A percentile compares a stretch with the other conserved stretches of the same genome.
These are phyloP conservation scores for Penicillium sclerotiorum DNA, from an alignment of 2,329 filamentous ascomycete genomes.

Conservation along the genomic window DNA sequence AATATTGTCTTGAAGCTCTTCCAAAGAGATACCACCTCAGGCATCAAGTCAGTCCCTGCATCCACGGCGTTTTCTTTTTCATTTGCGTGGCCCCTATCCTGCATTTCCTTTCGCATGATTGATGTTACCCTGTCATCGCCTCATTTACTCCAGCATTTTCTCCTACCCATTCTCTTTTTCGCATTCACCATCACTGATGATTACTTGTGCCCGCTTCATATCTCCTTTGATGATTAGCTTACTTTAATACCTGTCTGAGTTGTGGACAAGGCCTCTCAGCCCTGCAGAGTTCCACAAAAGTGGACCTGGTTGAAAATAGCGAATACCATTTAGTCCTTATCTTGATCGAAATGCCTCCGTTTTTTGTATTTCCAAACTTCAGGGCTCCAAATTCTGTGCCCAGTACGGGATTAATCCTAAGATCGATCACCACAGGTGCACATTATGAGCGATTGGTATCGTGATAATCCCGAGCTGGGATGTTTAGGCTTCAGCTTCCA, in stretches of 20 bases:
- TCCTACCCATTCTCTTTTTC: conserved; percentile 7
- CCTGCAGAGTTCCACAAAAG: too few relatives aligned
- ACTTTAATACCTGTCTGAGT: background rate
- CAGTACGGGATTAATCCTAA: too few relatives aligned
- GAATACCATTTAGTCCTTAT: too few relatives aligned
- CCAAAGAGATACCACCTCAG: background rate
- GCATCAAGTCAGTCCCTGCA: conserved; percentile 13
- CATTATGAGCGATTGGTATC: too few relatives aligned
- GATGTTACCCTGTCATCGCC: conserved; percentile 1
- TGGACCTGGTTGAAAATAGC: background rate
- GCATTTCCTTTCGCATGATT: conserved; percentile 8
- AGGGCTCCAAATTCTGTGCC: too few relatives aligned
- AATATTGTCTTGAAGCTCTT: background rate
- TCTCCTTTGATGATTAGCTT: conserved; percentile 6
- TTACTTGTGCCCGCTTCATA: conserved; percentile 2
- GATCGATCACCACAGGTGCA: too few relatives aligned
- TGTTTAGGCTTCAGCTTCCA: too few relatives aligned
- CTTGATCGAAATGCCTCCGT: too few relatives aligned
- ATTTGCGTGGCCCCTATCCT: conserved; percentile 11
- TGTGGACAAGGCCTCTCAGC: background rate
- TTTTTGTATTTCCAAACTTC: too few relatives aligned
- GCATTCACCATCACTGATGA: conserved; percentile 18
- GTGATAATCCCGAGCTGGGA: too few relatives aligned
- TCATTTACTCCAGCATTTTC: conserved; percentile 6
- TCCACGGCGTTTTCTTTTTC: conserved; percentile 23